Evolutionary conservation across 192 early-diverging fungal species (phyloP), one percentile per base, ranked within the genome.

Genomic region (Lobulomyces angularis): DNA sequence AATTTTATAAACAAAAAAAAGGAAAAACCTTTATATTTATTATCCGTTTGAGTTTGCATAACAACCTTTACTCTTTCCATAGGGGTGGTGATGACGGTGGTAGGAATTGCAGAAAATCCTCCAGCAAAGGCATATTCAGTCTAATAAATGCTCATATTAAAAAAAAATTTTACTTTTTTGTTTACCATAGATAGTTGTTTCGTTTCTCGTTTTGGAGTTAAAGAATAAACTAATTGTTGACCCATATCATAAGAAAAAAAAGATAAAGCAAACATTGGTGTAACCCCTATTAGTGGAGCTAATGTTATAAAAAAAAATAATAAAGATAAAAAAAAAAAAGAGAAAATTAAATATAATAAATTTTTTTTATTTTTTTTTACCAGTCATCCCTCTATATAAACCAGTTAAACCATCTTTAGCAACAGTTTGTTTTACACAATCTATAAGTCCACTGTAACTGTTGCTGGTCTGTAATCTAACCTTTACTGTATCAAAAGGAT

Each of bases 61-160:
- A 90, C 63, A 20, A 90, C 86, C 72, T 95, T 97, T 67, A 97
- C 79, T 46, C 90, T 82, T 62, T 95, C 94, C 64, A 82, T 84
- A 29, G 93, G 93, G 18, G 86, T 81, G 79, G 86, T 90, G 37
- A 95, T 61, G 40, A 90, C 68, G 7, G 91, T 94, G 14, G 88
- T 89, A n/a, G 88, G 88, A 26, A 84, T 79, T 28, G 91, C 95
- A 2, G 90, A 94, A 69, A 95, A 88, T 17, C 74, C 88, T 51
- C 95, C 91, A 23, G 91, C 91, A 58, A 85, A 71, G 28, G 82
- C 77, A 38, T 78, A 81, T 54, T 96, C 88, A 55, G 61, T 51
- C n/a, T n/a, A n/a, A n/a, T n/a, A n/a, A n/a, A n/a, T n/a, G n/a
- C n/a, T n/a, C n/a, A n/a, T n/a, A n/a, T n/a, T n/a, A n/a, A n/a